These are phyloP conservation scores for Sphaerulina vaccinii DNA, from an alignment of 2,329 filamentous ascomycete species.

Conservation along the genomic window DNA sequence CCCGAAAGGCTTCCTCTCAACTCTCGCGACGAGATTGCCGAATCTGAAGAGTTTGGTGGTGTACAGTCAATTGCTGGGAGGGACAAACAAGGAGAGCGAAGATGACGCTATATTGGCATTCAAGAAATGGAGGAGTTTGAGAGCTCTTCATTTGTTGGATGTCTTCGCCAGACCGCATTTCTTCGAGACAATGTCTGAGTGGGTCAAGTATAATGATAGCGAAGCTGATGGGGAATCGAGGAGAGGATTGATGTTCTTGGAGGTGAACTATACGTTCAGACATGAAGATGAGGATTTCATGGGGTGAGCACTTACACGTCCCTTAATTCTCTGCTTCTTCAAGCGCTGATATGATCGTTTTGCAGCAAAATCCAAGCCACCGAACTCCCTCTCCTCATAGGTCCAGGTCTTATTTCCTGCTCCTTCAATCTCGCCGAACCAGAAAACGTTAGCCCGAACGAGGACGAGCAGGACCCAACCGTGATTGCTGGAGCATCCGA, in stretches of 20 bases:
- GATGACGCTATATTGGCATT: conserved; percentile 47
- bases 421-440: conserved; percentile 41
- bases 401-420: conserved; percentile 40
- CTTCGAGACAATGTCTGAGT: conserved; percentile 36
- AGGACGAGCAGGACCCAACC: conserved; percentile 36
- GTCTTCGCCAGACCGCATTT: conserved; percentile 47
- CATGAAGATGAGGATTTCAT: conserved; percentile 47
- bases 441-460: conserved; percentile 32
- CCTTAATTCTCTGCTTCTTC: neutral
- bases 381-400: conserved; percentile 40
- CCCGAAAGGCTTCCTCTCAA: conserved; percentile 44
- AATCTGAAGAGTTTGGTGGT: conserved; percentile 46
- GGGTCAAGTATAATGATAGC: conserved; percentile 34
- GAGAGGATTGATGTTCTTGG: conserved; percentile 44
- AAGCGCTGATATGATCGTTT: neutral
- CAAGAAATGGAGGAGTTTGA: conserved; percentile 36
- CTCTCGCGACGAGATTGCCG: conserved; percentile 42
- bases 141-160: conserved; percentile 50
- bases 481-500: conserved; percentile 32
- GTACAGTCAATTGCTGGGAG: conserved; percentile 49
- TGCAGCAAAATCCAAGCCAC: conserved; percentile 39
- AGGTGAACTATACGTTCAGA: conserved; percentile 49
- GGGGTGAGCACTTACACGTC: conserved; percentile 7
- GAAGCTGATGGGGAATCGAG: conserved; percentile 32
- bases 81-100: conserved; percentile 41